phyloP scores from a whole-genome alignment of 202 grass and related monocot genomes.

The Zoysia matrella region DNA sequence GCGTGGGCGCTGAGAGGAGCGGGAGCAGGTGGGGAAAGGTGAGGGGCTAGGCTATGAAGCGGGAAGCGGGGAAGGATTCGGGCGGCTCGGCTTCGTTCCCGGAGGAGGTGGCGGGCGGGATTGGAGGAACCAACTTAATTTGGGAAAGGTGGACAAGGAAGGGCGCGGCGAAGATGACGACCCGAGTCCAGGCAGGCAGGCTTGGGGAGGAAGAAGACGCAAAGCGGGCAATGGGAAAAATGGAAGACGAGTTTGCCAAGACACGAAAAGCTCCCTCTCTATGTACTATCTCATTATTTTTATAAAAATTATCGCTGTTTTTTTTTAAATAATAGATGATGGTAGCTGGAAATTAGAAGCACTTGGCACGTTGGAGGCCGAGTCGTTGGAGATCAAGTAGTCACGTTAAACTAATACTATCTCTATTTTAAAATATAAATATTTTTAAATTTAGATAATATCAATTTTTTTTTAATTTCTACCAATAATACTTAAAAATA shows the following conservation, averaged over 20 bases:
- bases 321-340: no score
- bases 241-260: neutral
- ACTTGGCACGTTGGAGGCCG: no score
- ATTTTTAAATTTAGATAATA: no score
- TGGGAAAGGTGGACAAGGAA: constrained; percentile 41
- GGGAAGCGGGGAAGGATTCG: constrained; percentile 15
- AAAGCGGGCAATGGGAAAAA: neutral
- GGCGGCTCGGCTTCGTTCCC: constrained; percentile 47
- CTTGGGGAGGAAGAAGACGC: constrained; percentile 60
- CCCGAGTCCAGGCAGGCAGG: neutral
- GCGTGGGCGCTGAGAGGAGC: neutral
- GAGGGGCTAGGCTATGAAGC: constrained; percentile 11
- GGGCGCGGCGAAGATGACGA: neutral
- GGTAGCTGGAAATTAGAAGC: no score
- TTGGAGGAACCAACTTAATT: constrained; percentile 47
- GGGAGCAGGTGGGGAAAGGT: constrained; percentile 25
- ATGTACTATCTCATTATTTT: no score
- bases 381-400: no score
- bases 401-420: no score
- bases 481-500: no score
- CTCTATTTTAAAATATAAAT: no score
- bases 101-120: constrained; percentile 15
- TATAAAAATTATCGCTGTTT: no score
- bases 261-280: neutral
- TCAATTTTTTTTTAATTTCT: no score